Percentiles rank a stretch among this genome's conserved stretches.
Evolutionary conservation across 352 stramenopile genomes (phyloP).

Genomic region (Pilasporangium apinafurcum): DNA sequence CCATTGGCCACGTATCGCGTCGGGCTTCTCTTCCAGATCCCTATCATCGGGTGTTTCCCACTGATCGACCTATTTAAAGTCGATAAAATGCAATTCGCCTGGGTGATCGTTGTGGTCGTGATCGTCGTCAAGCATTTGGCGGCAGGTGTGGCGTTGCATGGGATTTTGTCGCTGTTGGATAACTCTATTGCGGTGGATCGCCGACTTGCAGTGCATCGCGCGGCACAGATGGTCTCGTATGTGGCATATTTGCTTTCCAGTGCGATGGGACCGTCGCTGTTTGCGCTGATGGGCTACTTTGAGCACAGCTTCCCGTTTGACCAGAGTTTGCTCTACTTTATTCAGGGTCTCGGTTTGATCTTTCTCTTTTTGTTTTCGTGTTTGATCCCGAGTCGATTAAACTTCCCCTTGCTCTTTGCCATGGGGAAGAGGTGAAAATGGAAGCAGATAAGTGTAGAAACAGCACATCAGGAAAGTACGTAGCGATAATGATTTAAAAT

Average conservation of each 20-base stretch:
- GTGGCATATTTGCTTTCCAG: constrained; percentile 46
- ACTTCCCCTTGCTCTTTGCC: constrained; percentile 75
- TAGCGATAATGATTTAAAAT: too few species aligned
- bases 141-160: constrained; percentile 52
- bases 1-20: constrained; percentile 69
- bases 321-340: constrained; percentile 74
- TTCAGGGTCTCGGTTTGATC: constrained; percentile 52
- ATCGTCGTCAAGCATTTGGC: constrained; percentile 62
- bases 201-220: constrained; percentile 60
- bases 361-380: constrained; percentile 77
- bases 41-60: constrained; percentile 57
- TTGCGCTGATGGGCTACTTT: constrained; percentile 72
- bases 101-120: constrained; percentile 46
- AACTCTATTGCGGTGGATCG: constrained; percentile 76
- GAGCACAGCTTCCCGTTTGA: constrained; percentile 71
- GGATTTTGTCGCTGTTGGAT: constrained; percentile 61
- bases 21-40: constrained; percentile 72
- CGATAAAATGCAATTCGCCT: constrained; percentile 53
- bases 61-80: constrained; percentile 69
- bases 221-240: constrained; percentile 57
- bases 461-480: too few species aligned
- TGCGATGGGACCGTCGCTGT: constrained; percentile 41
- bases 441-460: too few species aligned
- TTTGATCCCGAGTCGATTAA: constrained; percentile 70
- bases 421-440: constrained; percentile 74